phyloP scores from a whole-genome alignment of 2,329 filamentous ascomycete species.

The Xylariaceae sp. region DNA sequence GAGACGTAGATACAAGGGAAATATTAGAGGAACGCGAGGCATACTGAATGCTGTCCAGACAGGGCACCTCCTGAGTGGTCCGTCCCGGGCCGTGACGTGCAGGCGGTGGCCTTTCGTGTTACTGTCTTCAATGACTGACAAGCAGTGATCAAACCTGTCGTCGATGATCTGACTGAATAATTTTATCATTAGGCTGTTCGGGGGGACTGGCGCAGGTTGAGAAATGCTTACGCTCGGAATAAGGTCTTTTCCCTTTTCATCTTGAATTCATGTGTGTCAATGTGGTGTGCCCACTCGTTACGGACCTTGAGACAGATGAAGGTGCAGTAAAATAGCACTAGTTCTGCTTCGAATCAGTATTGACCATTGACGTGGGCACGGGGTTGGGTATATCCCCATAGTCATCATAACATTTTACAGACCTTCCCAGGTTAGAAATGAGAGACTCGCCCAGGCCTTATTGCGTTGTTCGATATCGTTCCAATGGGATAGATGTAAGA shows the following conservation, averaged over 20 bases:
- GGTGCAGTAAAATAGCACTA: constrained; percentile 65
- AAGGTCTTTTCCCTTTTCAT: constrained; percentile 57
- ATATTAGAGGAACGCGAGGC: constrained; percentile 29
- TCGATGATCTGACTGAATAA: constrained; percentile 61
- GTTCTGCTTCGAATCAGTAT: constrained; percentile 50
- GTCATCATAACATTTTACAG: constrained; percentile 30
- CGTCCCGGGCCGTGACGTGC: constrained; percentile 63
- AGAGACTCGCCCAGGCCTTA: constrained; percentile 62
- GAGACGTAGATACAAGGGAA: neutral
- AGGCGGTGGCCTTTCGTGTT: constrained; percentile 58
- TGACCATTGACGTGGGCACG: neutral
- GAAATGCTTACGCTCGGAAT: constrained; percentile 61
- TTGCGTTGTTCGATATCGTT: constrained; percentile 50
- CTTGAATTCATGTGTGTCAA: constrained; percentile 55
- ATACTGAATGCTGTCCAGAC: constrained; percentile 70
- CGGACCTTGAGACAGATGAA: constrained; percentile 64
- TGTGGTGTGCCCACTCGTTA: constrained; percentile 51
- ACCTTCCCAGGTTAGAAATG: constrained; percentile 69
- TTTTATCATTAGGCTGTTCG: constrained; percentile 2
- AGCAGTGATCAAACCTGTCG: constrained; percentile 59
- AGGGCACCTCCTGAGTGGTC: constrained; percentile 60
- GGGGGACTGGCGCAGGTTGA: neutral
- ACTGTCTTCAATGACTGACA: constrained; percentile 61
- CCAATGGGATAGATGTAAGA: constrained; percentile 60
- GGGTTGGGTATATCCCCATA: neutral